These are phyloP conservation scores for Diaporthe australafricana DNA, from an alignment of 2,329 filamentous ascomycete species.

Conservation along the genomic window DNA sequence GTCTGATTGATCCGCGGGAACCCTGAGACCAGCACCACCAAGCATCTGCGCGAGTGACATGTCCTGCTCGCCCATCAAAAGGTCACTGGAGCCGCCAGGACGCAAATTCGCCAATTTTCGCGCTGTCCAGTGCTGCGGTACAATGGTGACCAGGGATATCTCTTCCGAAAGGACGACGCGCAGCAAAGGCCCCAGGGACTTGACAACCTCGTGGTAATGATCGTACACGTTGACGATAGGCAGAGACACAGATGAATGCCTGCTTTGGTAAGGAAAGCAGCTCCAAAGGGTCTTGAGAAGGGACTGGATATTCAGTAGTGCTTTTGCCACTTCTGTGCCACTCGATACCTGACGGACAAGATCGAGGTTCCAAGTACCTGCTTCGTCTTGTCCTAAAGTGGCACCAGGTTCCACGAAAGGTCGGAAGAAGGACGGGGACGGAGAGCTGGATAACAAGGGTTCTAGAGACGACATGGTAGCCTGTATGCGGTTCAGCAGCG, in stretches of 20 bases:
- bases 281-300: conserved; percentile 81
- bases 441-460: conserved; percentile 68
- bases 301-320: conserved; percentile 80
- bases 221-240: conserved; percentile 85
- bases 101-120: conserved; percentile 45
- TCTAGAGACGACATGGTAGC: conserved; percentile 74
- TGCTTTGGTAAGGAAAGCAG: conserved; percentile 77
- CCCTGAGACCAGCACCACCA: conserved; percentile 18
- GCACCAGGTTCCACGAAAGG: conserved; percentile 67
- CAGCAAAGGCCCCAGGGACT: conserved; percentile 81
- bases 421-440: conserved; percentile 76
- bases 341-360: conserved; percentile 59
- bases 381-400: conserved; percentile 46
- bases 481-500: conserved; percentile 81
- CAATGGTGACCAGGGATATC: conserved; percentile 76
- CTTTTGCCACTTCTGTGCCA: conserved; percentile 84
- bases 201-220: conserved; percentile 80
- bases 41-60: conserved; percentile 30
- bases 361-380: conserved; percentile 47
- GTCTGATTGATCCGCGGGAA: conserved; percentile 22
- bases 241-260: conserved; percentile 75
- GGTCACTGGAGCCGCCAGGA: conserved; percentile 31
- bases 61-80: conserved; percentile 25
- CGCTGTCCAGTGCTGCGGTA: conserved; percentile 75
- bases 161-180: conserved; percentile 88